phyloP scores from a whole-genome alignment of 2,329 filamentous ascomycete species.

The Xylaria sp. region DNA sequence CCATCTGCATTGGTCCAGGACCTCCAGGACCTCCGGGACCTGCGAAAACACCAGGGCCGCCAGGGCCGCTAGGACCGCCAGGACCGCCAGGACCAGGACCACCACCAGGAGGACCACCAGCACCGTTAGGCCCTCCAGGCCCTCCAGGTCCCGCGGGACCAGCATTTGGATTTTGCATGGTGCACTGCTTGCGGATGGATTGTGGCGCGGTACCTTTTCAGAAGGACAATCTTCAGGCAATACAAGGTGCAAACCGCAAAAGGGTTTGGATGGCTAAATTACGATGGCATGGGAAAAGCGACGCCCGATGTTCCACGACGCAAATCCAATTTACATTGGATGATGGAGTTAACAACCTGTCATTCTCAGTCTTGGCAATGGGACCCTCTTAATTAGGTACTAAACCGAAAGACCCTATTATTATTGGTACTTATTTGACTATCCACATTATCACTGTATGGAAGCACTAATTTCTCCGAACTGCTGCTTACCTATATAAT shows the following conservation, averaged over 20 bases:
- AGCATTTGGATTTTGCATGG: slow-evolving; percentile 43
- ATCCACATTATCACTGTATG: slow-evolving; percentile 18
- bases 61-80: slow-evolving; percentile 19
- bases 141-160: slow-evolving; percentile 36
- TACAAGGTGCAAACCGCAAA: slow-evolving; percentile 4
- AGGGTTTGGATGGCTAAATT: background rate
- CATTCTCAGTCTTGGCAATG: slow-evolving; percentile 43
- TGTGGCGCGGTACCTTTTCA: background rate
- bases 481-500: no score
- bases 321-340: slow-evolving; percentile 2
- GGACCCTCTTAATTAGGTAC: background rate
- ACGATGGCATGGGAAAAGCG: slow-evolving; percentile 2
- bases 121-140: slow-evolving; percentile 12
- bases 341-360: slow-evolving; percentile 43
- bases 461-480: background rate
- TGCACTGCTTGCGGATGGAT: background rate
- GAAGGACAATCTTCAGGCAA: background rate
- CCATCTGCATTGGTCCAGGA: slow-evolving; percentile 26
- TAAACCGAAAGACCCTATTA: background rate
- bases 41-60: slow-evolving; percentile 12
- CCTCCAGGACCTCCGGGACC: slow-evolving; percentile 25
- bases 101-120: slow-evolving; percentile 12
- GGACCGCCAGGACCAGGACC: slow-evolving; percentile 20
- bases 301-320: slow-evolving; percentile 12
- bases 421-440: slow-evolving; percentile 1